These are phyloP conservation scores for Helotiales sp. DNA, from an alignment of 2,329 filamentous ascomycete genomes.

Conservation along the genomic window DNA sequence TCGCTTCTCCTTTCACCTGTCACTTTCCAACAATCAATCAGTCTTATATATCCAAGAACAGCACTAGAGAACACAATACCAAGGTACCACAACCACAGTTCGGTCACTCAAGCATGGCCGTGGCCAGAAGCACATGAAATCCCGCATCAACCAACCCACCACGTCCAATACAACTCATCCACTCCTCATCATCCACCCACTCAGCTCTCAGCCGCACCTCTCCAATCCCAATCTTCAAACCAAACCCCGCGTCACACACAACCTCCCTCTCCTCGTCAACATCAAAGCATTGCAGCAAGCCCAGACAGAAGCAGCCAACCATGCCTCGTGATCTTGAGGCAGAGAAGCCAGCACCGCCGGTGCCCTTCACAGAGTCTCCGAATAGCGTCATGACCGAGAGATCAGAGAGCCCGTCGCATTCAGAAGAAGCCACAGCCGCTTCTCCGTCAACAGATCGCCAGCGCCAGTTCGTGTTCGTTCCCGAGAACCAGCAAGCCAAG, in stretches of 20 bases:
- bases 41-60: not conserved
- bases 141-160: not conserved
- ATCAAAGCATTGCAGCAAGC: not conserved
- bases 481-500: conserved; percentile 34
- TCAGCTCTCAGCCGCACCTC: conserved; percentile 1
- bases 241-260: conserved; percentile 11
- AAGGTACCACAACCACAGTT: not conserved
- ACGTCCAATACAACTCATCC: not conserved
- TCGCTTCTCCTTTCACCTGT: no score
- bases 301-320: not conserved
- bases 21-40: not conserved
- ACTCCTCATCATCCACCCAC: not conserved
- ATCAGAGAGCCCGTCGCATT: conserved; percentile 29
- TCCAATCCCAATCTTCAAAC: not conserved
- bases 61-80: not conserved
- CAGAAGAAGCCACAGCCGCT: conserved; percentile 18
- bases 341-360: conserved; percentile 14
- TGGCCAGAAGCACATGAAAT: not conserved
- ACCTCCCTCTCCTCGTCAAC: not conserved
- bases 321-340: conserved; percentile 28
- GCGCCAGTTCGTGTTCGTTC: conserved; percentile 34
- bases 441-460: conserved; percentile 19
- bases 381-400: conserved; percentile 29
- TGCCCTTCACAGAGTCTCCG: conserved; percentile 33
- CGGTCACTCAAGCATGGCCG: not conserved